A percentile compares a stretch with the other conserved stretches of the same genome.
Evolutionary conservation across 768 basidiomycete genomes (phyloP).

Genomic region (Trametes sanguinea): DNA sequence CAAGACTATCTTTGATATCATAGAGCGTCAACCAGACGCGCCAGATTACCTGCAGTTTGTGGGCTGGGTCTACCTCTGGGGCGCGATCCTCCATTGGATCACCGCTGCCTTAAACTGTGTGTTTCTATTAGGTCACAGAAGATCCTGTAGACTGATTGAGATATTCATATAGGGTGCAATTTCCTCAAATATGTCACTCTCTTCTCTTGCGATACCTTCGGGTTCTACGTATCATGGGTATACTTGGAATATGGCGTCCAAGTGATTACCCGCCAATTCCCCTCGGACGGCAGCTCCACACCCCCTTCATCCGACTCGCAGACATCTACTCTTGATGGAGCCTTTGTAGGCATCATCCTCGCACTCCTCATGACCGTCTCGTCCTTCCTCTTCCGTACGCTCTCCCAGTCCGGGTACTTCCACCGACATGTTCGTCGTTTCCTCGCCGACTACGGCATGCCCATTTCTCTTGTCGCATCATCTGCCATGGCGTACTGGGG

Average conservation of each 20-base stretch:
- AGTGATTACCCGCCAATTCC: conserved; percentile 74
- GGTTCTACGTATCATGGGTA: conserved; percentile 90
- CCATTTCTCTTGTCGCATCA: conserved; percentile 74
- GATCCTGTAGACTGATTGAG: conserved; percentile 6
- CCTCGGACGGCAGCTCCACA: background rate
- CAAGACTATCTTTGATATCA: conserved; percentile 83
- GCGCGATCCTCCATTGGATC: conserved; percentile 81
- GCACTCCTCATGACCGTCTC: conserved; percentile 76
- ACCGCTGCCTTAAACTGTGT: conserved; percentile 78
- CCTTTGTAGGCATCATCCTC: conserved; percentile 67
- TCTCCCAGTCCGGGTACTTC: conserved; percentile 66
- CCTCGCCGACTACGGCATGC: conserved; percentile 89
- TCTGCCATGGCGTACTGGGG: conserved; percentile 90
- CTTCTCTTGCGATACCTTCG: conserved; percentile 91
- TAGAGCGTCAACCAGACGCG: conserved; percentile 53
- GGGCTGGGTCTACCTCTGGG: conserved; percentile 94
- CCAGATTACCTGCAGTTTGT: conserved; percentile 85
- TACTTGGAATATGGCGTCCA: conserved; percentile 91
- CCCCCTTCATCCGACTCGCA: conserved; percentile 23
- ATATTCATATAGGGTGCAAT: conserved; percentile 62
- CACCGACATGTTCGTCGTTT: conserved; percentile 76
- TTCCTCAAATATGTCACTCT: conserved; percentile 85
- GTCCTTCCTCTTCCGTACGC: conserved; percentile 70
- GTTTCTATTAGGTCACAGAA: conserved; percentile 22
- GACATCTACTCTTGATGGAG: conserved; percentile 44